Evolutionary conservation across 2,329 filamentous ascomycete genomes (phyloP).

Genomic region (Colletotrichum eleusines): DNA sequence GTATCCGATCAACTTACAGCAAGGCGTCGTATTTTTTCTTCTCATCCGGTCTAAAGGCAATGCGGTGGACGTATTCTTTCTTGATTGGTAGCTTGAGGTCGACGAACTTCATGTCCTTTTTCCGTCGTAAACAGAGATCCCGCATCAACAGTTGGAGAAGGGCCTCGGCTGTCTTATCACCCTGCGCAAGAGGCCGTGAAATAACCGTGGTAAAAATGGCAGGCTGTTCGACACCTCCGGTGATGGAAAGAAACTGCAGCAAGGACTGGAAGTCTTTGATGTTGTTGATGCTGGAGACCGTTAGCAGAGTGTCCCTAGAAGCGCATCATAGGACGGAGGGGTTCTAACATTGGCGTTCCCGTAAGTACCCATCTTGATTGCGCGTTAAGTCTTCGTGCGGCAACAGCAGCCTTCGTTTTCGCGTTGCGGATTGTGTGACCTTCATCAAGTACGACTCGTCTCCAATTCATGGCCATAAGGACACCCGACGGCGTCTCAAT

Average conservation of each 20-base stretch:
- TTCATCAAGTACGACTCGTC: slow-evolving; percentile 84
- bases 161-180: slow-evolving; percentile 68
- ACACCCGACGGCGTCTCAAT: slow-evolving; percentile 29
- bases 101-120: slow-evolving; percentile 90
- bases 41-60: slow-evolving; percentile 80
- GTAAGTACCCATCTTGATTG: slow-evolving; percentile 83
- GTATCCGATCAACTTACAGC: slow-evolving; percentile 60
- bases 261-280: slow-evolving; percentile 85
- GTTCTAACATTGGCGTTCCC: slow-evolving; percentile 79
- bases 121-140: slow-evolving; percentile 83
- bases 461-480: slow-evolving; percentile 72
- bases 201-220: slow-evolving; percentile 81
- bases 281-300: slow-evolving; percentile 71
- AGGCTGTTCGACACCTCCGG: slow-evolving; percentile 79
- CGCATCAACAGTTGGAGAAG: slow-evolving; percentile 82
- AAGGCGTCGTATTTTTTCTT: slow-evolving; percentile 82
- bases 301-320: slow-evolving; percentile 46
- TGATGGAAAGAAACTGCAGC: slow-evolving; percentile 80
- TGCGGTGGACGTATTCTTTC: slow-evolving; percentile 80
- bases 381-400: slow-evolving; percentile 75
- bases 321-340: not conserved
- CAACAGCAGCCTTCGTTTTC: slow-evolving; percentile 76
- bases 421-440: slow-evolving; percentile 86
- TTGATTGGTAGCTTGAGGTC: slow-evolving; percentile 83
- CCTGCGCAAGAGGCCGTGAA: slow-evolving; percentile 73